A percentile compares a stretch with the other conserved stretches of the same genome.
These are phyloP conservation scores for Saraca asoca DNA, from an alignment of 331 rosid genomes.

Conservation along the genomic window DNA sequence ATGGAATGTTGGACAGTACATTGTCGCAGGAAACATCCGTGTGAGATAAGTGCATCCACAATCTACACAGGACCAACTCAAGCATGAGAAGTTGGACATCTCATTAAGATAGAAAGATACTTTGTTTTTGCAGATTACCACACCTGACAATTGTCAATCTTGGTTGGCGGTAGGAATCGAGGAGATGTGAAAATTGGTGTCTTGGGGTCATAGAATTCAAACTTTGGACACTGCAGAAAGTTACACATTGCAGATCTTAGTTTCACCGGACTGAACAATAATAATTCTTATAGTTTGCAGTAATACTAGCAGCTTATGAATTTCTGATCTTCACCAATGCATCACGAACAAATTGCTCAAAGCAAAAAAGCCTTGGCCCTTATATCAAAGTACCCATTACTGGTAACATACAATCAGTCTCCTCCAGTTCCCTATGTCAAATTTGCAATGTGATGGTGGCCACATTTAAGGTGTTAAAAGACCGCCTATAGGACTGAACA, in stretches of 20 bases:
- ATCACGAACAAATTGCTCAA: too few relatives aligned
- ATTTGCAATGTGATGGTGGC: too few relatives aligned
- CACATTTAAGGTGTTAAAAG: too few relatives aligned
- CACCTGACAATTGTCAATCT: conserved; percentile 84
- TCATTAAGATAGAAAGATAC: not conserved
- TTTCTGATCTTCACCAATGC: too few relatives aligned
- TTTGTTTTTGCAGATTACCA: conserved; percentile 30
- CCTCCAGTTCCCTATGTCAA: too few relatives aligned
- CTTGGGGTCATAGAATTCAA: conserved; percentile 83
- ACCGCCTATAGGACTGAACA: too few relatives aligned
- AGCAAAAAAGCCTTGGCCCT: too few relatives aligned
- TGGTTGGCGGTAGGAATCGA: conserved; percentile 92
- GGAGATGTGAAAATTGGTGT: conserved; percentile 96
- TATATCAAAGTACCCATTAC: too few relatives aligned
- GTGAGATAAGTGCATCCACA: conserved; percentile 84
- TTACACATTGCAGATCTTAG: conserved; percentile 30
- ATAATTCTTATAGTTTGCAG: too few relatives aligned
- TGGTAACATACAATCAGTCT: too few relatives aligned
- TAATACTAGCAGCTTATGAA: too few relatives aligned
- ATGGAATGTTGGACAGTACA: conserved; percentile 79
- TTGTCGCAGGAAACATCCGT: conserved; percentile 88
- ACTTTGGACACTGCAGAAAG: conserved; percentile 67
- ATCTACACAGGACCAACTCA: conserved; percentile 55
- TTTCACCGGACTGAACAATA: too few relatives aligned
- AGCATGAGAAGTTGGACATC: conserved; percentile 29